Conservation (phyloP, 108 stramenopile genomes). For the Aurantiochytrium sp. region DNA sequence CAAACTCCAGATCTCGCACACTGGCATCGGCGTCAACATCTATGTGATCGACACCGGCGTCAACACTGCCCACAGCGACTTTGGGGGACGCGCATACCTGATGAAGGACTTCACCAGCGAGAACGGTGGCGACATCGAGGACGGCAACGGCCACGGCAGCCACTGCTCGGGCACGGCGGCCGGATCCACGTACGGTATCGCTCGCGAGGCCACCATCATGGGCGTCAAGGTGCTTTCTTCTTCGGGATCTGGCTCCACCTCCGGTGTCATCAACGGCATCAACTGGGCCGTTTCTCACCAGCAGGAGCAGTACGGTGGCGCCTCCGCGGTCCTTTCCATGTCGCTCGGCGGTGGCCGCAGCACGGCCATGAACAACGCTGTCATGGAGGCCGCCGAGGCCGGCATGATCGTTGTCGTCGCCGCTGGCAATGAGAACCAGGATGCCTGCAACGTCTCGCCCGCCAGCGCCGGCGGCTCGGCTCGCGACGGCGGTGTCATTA, state of each 20-base stretch:
- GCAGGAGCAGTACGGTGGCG: neutral
- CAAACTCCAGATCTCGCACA: neutral
- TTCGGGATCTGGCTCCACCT: neutral
- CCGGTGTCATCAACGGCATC: neutral
- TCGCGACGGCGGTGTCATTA: neutral
- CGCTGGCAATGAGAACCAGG: slow-evolving; percentile 31
- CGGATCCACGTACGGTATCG: slow-evolving; percentile 7
- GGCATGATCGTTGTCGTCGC: slow-evolving; percentile 35
- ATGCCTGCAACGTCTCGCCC: slow-evolving; percentile 33
- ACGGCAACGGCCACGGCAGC: slow-evolving; percentile 34
- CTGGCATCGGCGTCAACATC: neutral
- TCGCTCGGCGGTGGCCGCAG: slow-evolving; percentile 18
- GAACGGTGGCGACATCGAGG: neutral
- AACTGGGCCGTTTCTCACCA: neutral
- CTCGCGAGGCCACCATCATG: neutral
- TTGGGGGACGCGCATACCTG: neutral
- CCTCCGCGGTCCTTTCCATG: neutral
- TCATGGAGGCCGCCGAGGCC: neutral
- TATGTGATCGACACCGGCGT: slow-evolving; percentile 5
- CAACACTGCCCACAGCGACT: neutral
- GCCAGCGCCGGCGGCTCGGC: slow-evolving; percentile 15
- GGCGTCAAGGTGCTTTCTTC: slow-evolving; percentile 4
- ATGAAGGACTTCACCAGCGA: neutral
- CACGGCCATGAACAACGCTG: slow-evolving; percentile 3
- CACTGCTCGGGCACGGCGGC: slow-evolving; percentile 38